A percentile compares a stretch with the other conserved stretches of the same genome.
Conservation (phyloP, 2,329 filamentous ascomycete genomes). For the Herpotrichia juniperi region DNA sequence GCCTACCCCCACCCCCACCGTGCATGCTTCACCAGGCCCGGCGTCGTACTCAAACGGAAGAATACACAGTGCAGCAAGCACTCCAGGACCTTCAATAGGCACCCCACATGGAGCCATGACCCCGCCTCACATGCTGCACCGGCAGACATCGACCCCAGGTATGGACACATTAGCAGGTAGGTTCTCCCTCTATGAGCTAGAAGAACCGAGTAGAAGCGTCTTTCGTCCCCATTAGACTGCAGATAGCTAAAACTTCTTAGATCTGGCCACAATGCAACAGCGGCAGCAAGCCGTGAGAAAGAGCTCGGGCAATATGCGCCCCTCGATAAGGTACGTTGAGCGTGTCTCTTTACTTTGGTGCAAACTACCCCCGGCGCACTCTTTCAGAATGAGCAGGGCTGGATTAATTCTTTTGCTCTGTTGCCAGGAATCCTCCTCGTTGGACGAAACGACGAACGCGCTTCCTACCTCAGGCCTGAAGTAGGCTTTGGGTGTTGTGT, state of each 20-base stretch:
- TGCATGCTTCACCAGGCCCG: constrained; percentile 33
- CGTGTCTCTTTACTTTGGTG: not conserved
- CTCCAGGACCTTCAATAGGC: constrained; percentile 30
- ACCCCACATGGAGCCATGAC: constrained; percentile 42
- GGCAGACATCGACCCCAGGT: constrained; percentile 52
- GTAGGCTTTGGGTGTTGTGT: not conserved
- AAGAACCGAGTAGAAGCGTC: no score
- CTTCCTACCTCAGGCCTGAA: not conserved
- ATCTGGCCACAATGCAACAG: constrained; percentile 56
- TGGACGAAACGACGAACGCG: not conserved
- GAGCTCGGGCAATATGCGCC: constrained; percentile 39
- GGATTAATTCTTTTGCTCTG: constrained; percentile 1
- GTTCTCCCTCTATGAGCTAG: not conserved
- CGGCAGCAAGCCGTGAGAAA: constrained; percentile 50
- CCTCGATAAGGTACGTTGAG: constrained; percentile 43
- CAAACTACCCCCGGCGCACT: not conserved
- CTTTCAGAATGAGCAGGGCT: not conserved
- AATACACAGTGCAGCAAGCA: constrained; percentile 40
- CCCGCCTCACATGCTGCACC: constrained; percentile 42
- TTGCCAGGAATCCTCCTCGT: not conserved
- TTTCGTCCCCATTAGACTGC: no score
- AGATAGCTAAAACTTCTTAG: constrained; percentile 32
- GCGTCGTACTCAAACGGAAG: constrained; percentile 36
- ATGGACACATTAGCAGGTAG: constrained; percentile 57
- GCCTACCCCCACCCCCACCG: constrained; percentile 18